phyloP scores from a whole-genome alignment of 805 yeast species.

The Cyberlindnera bimundalis region DNA sequence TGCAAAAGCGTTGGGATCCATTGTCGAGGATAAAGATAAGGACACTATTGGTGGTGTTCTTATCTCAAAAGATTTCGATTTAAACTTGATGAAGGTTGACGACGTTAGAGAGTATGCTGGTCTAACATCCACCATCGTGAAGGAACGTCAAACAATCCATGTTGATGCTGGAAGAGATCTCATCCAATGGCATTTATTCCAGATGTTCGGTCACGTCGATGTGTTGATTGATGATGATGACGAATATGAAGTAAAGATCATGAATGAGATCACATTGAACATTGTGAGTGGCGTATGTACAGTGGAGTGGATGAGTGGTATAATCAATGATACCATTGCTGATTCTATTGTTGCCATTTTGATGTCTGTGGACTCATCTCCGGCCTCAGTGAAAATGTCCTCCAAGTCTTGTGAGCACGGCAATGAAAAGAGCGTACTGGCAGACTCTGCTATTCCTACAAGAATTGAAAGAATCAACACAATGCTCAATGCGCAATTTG shows the following conservation, averaged over 20 bases:
- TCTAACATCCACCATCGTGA: slow-evolving; percentile 77
- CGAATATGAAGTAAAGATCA: slow-evolving; percentile 50
- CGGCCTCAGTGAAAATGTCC: slow-evolving; percentile 88
- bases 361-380: slow-evolving; percentile 89
- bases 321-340: slow-evolving; percentile 89
- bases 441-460: slow-evolving; percentile 33
- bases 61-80: slow-evolving; percentile 87
- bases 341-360: slow-evolving; percentile 90
- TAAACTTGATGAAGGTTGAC: slow-evolving; percentile 75
- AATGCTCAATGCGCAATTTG: slow-evolving; percentile 82
- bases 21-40: slow-evolving; percentile 46
- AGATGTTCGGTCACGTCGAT: slow-evolving; percentile 88
- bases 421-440: slow-evolving; percentile 27
- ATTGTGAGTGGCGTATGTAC: slow-evolving; percentile 49
- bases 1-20: slow-evolving; percentile 69
- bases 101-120: slow-evolving; percentile 90
- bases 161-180: slow-evolving; percentile 80
- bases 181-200: slow-evolving; percentile 84
- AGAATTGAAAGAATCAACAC: slow-evolving; percentile 54
- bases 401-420: slow-evolving; percentile 53
- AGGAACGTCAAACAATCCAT: slow-evolving; percentile 73
- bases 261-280: slow-evolving; percentile 58
- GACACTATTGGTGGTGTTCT: slow-evolving; percentile 73
- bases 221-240: slow-evolving; percentile 53
- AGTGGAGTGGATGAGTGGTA: slow-evolving; percentile 88